These are phyloP conservation scores for Chenopodium berlandieri DNA, from an alignment of 148 eudicot genomes.

Conservation along the genomic window DNA sequence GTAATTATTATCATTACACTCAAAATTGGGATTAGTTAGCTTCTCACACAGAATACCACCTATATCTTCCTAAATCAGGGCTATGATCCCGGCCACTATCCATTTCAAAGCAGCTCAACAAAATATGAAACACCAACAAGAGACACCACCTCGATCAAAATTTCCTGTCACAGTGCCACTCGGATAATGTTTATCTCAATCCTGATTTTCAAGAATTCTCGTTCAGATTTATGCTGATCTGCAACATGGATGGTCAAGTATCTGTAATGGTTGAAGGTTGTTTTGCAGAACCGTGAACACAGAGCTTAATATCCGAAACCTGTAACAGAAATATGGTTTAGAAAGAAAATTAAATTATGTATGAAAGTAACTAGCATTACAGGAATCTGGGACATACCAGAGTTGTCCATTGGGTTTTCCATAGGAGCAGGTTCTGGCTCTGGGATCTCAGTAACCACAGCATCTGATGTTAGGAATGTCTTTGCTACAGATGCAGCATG, in stretches of 20 bases:
- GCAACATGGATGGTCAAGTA: not conserved
- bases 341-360: not conserved
- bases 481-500: constrained; percentile 70
- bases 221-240: not conserved
- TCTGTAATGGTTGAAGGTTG: not conserved
- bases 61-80: constrained; percentile 5
- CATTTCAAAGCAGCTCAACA: not conserved
- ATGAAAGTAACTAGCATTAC: not conserved
- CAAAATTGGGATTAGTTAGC: constrained; percentile 15
- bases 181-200: not conserved
- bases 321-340: constrained; percentile 1
- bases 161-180: not conserved
- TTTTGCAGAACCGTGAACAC: not conserved
- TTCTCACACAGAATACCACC: constrained; percentile 7
- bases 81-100: not conserved
- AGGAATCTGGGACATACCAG: constrained; percentile 37
- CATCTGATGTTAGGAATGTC: constrained; percentile 69
- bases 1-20: not conserved
- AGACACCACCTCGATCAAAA: not conserved
- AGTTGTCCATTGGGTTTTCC: constrained; percentile 57
- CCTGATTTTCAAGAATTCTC: not conserved
- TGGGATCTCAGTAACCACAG: constrained; percentile 61
- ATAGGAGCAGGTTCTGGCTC: constrained; percentile 45
- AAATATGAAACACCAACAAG: not conserved
- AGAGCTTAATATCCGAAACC: constrained; percentile 16